Conservation (phyloP, 768 basidiomycete species). For the Tylopilus vinaceipallidus region DNA sequence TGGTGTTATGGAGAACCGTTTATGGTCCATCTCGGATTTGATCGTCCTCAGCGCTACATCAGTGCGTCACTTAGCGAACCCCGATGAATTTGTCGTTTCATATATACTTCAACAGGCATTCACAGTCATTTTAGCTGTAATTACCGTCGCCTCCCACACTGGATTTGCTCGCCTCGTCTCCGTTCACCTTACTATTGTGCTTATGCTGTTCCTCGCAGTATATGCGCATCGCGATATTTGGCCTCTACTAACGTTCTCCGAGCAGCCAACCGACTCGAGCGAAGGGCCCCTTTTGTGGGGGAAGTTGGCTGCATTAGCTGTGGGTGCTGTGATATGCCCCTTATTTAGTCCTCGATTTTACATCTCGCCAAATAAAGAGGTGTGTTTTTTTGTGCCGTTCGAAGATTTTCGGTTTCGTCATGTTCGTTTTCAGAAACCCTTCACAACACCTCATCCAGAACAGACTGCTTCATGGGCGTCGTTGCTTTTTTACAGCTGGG, state of each 20-base stretch:
- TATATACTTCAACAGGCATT: no score
- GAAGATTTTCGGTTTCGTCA: not conserved
- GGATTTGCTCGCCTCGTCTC: not conserved
- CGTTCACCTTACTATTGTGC: not conserved
- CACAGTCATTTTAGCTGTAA: not conserved
- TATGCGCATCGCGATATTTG: not conserved
- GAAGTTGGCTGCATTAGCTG: not conserved
- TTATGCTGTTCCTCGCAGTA: not conserved
- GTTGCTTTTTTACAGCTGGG: not conserved
- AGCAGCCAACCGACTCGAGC: not conserved
- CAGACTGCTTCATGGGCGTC: constrained; percentile 1
- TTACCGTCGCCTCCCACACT: not conserved
- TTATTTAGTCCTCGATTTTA: constrained; percentile 1
- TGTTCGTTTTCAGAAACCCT: not conserved
- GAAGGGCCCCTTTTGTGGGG: not conserved
- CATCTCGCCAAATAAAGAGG: not conserved
- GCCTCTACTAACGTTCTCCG: not conserved
- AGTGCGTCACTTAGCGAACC: not conserved
- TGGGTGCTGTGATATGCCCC: constrained; percentile 1
- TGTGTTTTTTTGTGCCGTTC: not conserved
- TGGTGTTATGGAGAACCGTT: not conserved
- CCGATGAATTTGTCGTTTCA: not conserved
- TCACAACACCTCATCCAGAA: not conserved
- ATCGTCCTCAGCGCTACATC: no score
- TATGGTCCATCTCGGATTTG: no score